Conservation (phyloP, 2,329 filamentous ascomycete species). For the Fusarium metavorans region DNA sequence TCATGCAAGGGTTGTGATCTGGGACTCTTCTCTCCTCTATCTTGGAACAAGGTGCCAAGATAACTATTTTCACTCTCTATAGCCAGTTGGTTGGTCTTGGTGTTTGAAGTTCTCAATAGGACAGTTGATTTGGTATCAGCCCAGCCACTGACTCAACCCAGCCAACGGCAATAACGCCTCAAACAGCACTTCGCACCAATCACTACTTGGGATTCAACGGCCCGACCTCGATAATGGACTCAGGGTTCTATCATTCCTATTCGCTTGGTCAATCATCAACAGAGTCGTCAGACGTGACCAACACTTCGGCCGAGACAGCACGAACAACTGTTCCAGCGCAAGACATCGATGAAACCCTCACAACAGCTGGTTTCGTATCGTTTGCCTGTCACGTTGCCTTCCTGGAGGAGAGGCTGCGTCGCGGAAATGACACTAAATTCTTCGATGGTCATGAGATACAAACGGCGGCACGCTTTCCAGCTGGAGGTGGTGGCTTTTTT, state of each 20-base stretch:
- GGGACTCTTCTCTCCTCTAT: background rate
- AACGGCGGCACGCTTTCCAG: background rate
- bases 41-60: background rate
- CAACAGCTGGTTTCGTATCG: conserved; percentile 1
- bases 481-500: conserved; percentile 6
- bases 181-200: background rate
- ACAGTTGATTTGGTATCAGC: background rate
- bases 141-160: background rate
- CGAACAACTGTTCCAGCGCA: background rate
- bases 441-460: conserved; percentile 3
- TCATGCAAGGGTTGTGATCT: background rate
- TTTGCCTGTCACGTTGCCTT: conserved; percentile 10
- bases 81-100: too few species aligned
- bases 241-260: conserved; percentile 4
- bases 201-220: background rate
- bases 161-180: background rate
- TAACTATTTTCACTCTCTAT: background rate
- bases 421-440: background rate
- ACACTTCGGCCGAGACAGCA: background rate
- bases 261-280: background rate
- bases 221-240: background rate
- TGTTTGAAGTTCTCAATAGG: background rate
- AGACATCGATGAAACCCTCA: background rate
- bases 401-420: background rate
- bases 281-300: background rate